Base-by-base conservation (phyloP, 1,284 basidiomycete species). In the Microbotryum intermedium region DNA sequence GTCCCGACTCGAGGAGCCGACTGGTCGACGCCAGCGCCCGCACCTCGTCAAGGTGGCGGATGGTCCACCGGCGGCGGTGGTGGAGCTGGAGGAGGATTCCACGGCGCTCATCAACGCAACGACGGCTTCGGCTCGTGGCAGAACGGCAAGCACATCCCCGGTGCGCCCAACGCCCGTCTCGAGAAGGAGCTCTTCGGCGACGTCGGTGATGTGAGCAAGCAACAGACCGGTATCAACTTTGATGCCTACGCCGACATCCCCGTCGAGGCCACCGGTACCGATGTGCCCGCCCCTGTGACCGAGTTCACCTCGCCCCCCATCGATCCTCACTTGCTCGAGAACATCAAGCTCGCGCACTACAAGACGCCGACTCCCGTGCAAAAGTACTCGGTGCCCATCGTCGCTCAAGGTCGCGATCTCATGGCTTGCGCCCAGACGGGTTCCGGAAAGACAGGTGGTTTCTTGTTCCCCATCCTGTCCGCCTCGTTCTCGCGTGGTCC, bases 361-460 rank as follows among this genome's bases (percentile, higher is more conserved):
- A 85, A 84, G 65, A 90, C 85, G 57, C 94, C 94, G 23, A 99
- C 94, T 55, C 94, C 94, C 28, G 95, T 98, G 67, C 95, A 99
- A 83, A 98, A 98, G 82, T 97, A 97, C 78, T 98, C 95, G 70
- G 90, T 99, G 73, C 95, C 94, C 74, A 98, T 98, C 73, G 91
- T 99, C 70, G 89, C 89, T 66, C 83, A 80, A 69, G 84, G 78
- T 57, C 80, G 93, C 76, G 94, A 98, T 79, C 81, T 98, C 76
- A 98, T 98, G 94, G 94, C 94, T 69, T 97, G 94, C 79, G 94
- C 94, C 73, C 94, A 93, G 87, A 99, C 95, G 71, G 94, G 94
- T 80, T 98, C 95, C 74, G 94, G 94, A 69, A 98, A 98, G 81
- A 98, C 95, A 51, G 94, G 84, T 73, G 94, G 94, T 75, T 99